These are phyloP conservation scores for Brachypodium distachyon DNA, from an alignment of 202 grass and related monocot species.

Conservation along the genomic window DNA sequence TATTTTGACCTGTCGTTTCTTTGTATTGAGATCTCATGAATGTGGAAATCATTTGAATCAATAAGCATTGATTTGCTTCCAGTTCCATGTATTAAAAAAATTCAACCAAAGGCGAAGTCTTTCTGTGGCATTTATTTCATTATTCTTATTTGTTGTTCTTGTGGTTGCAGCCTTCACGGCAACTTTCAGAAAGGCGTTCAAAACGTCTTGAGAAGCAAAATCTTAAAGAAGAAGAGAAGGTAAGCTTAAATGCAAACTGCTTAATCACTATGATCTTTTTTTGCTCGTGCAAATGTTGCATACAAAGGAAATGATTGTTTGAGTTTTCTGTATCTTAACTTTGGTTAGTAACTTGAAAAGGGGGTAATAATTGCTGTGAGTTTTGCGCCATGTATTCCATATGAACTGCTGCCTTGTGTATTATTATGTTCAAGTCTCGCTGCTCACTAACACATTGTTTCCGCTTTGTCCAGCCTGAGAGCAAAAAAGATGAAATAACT, in stretches of 20 bases:
- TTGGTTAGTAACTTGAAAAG: neutral
- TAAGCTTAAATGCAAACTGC: neutral
- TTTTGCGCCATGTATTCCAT: conserved; percentile 1
- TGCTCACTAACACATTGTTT: conserved; percentile 5
- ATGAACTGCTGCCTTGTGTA: neutral
- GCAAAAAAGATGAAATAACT: conserved; percentile 47
- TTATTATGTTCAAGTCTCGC: neutral
- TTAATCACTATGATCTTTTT: neutral
- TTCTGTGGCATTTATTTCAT: neutral
- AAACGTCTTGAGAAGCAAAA: conserved; percentile 50
- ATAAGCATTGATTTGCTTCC: neutral
- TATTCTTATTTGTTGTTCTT: conserved; percentile 29
- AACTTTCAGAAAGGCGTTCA: conserved; percentile 38
- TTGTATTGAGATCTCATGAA: neutral
- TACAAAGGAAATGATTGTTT: neutral
- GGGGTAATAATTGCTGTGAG: neutral
- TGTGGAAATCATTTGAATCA: neutral
- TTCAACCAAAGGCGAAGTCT: neutral
- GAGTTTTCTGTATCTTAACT: neutral
- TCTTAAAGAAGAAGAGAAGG: conserved; percentile 38
- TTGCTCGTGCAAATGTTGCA: conserved; percentile 1
- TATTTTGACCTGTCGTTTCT: neutral
- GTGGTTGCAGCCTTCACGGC: conserved; percentile 14
- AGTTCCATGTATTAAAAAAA: neutral
- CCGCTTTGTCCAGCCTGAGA: conserved; percentile 31